Conservation (phyloP, 2,329 filamentous ascomycete genomes). For the Penicillium sp. region DNA sequence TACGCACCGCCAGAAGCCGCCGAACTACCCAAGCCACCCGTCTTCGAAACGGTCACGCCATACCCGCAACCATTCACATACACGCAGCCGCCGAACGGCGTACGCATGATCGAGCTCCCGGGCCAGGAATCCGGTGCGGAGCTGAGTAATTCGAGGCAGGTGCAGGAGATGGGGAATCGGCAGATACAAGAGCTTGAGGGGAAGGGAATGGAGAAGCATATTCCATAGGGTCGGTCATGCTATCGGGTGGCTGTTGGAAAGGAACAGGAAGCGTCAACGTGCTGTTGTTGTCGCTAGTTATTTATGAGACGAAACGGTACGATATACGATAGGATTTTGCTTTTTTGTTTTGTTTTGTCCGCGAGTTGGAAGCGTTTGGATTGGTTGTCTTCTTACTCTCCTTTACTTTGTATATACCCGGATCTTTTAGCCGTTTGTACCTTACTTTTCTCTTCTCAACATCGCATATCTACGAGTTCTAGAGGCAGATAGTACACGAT, state of each 20-base stretch:
- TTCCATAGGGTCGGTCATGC: background rate
- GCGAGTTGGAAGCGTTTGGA: background rate
- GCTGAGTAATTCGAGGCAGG: background rate
- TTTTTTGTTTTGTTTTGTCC: background rate
- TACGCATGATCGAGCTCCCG: slow-evolving; percentile 5
- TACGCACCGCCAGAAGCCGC: background rate
- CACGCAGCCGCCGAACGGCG: background rate
- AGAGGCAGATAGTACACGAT: too few relatives aligned
- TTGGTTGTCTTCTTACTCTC: background rate
- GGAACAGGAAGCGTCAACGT: too few relatives aligned
- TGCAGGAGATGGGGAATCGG: background rate
- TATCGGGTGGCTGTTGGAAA: background rate
- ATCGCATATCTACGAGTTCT: background rate
- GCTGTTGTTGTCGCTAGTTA: too few relatives aligned
- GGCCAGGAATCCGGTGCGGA: background rate
- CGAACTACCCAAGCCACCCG: slow-evolving; percentile 7
- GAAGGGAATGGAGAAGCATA: background rate
- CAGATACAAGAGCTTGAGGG: slow-evolving; percentile 9
- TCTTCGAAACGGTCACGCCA: background rate
- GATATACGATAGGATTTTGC: background rate
- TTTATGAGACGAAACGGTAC: background rate
- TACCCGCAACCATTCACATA: background rate
- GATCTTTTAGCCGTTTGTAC: background rate
- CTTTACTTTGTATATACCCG: background rate
- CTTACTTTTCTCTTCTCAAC: background rate